A percentile compares a stretch with the other conserved stretches of the same genome.
phyloP scores from a whole-genome alignment of 768 basidiomycete species.

The Plicaturopsis crispa region DNA sequence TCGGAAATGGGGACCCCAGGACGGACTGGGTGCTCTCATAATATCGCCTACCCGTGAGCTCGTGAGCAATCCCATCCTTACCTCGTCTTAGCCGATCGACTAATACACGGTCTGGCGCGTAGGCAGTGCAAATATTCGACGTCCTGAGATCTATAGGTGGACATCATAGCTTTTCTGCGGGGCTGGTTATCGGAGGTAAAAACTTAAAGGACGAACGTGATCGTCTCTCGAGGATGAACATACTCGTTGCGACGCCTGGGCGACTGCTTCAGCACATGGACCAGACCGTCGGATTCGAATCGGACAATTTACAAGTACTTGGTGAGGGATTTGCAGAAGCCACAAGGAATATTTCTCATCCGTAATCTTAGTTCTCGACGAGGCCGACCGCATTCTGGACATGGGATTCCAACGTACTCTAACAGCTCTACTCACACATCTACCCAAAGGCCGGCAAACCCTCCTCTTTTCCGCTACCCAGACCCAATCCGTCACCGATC shows the following conservation, averaged over 20 bases:
- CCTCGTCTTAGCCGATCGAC: conserved; percentile 1
- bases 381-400: conserved; percentile 94
- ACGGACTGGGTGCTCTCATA: conserved; percentile 80
- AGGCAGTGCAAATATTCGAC: conserved; percentile 98
- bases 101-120: background rate
- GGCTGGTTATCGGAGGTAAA: conserved; percentile 94
- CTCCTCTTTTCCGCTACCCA: conserved; percentile 97
- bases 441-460: conserved; percentile 89
- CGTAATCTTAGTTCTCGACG: conserved; percentile 69
- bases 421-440: conserved; percentile 84
- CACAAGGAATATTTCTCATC: background rate
- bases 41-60: conserved; percentile 93
- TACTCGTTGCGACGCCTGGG: conserved; percentile 96
- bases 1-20: conserved; percentile 63
- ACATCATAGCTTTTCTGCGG: conserved; percentile 88
- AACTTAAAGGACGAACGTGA: conserved; percentile 89
- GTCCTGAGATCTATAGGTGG: conserved; percentile 91
- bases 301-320: conserved; percentile 83
- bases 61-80: conserved; percentile 33
- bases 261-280: conserved; percentile 96
- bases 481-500: conserved; percentile 79
- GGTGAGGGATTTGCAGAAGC: conserved; percentile 38
- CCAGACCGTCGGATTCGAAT: conserved; percentile 92
- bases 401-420: conserved; percentile 91
- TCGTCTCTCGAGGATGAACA: conserved; percentile 89